A percentile compares a stretch with the other conserved stretches of the same genome.
These are phyloP conservation scores for Agaricales sp. DNA, from an alignment of 1,284 basidiomycete genomes.

Conservation along the genomic window DNA sequence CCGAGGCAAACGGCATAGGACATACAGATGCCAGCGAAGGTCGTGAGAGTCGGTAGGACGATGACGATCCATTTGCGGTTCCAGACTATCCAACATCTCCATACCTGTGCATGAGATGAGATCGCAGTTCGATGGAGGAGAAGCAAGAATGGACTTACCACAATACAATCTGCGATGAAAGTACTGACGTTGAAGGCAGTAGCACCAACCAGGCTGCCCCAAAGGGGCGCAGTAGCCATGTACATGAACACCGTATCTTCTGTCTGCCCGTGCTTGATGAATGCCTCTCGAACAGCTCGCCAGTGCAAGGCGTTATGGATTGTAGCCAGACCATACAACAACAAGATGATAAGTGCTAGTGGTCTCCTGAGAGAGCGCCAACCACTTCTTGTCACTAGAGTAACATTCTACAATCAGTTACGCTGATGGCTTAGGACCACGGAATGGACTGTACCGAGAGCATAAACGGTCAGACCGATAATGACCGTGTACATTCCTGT, in stretches of 20 bases:
- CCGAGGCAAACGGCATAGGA: neutral
- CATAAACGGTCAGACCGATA: neutral
- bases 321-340: neutral
- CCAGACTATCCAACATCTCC: constrained; percentile 1
- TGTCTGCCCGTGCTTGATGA: neutral
- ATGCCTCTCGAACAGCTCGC: neutral
- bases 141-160: neutral
- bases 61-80: neutral
- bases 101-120: neutral
- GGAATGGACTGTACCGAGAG: neutral
- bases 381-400: neutral
- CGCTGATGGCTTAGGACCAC: neutral
- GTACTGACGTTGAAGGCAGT: neutral
- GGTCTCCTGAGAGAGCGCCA: neutral
- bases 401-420: neutral
- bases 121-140: neutral
- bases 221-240: neutral
- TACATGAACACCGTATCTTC: neutral
- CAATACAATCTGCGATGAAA: neutral
- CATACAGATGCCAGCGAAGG: neutral
- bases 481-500: neutral
- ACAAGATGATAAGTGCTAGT: neutral
- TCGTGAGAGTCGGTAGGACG: neutral
- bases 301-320: neutral
- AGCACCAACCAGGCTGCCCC: neutral